These are phyloP conservation scores for Blastomyces percursus DNA, from an alignment of 2,329 filamentous ascomycete species.

Conservation along the genomic window DNA sequence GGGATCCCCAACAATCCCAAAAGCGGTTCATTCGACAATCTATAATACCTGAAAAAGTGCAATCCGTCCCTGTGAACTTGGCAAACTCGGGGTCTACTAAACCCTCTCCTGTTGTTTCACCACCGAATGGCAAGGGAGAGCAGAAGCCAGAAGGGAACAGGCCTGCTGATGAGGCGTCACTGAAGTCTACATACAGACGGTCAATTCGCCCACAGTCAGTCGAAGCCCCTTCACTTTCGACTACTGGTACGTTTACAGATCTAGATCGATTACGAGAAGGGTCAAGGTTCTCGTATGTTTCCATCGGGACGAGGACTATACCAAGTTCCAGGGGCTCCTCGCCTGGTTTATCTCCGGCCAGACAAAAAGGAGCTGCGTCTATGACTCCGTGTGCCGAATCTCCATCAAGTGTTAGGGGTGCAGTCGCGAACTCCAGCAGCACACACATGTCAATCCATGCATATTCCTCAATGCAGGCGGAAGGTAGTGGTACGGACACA, in stretches of 20 bases:
- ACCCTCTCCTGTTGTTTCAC: background rate
- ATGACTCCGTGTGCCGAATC: conserved; percentile 7
- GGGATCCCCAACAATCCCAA: conserved; percentile 5
- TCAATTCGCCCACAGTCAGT: conserved; percentile 15
- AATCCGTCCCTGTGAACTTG: background rate
- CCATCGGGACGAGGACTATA: conserved; percentile 18
- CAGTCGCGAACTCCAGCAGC: background rate
- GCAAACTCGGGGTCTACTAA: background rate
- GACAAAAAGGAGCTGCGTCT: conserved; percentile 12
- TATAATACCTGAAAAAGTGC: background rate
- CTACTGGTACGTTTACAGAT: conserved; percentile 14
- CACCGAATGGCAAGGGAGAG: background rate
- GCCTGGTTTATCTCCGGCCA: conserved; percentile 18
- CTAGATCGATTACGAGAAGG: conserved; percentile 16
- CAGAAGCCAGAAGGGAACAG: background rate
- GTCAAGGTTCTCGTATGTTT: conserved; percentile 18
- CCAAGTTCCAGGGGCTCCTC: conserved; percentile 18
- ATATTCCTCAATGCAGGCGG: conserved; percentile 4
- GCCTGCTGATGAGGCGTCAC: conserved; percentile 6
- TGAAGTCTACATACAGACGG: conserved; percentile 14
- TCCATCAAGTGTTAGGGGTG: conserved; percentile 1
- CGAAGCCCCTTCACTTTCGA: conserved; percentile 17
- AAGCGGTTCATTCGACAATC: background rate
- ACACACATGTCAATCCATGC: conserved; percentile 6
- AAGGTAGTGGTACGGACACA: conserved; percentile 14